These are phyloP conservation scores for Nakaseomyces kungkrabaensis DNA, from an alignment of 1,139 yeast genomes.

Conservation along the genomic window DNA sequence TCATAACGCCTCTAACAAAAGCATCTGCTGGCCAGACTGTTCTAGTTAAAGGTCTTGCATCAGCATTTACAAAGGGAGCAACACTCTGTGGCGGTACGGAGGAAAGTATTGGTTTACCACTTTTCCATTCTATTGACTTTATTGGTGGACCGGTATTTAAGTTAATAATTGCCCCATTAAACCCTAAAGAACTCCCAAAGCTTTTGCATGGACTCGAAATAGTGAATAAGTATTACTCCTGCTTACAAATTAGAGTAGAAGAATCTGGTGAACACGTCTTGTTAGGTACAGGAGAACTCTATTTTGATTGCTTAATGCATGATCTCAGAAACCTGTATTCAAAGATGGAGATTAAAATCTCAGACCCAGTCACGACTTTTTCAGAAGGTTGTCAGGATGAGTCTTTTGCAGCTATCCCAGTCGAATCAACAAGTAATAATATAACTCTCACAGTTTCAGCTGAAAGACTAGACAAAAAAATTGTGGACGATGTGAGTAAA, in stretches of 20 bases:
- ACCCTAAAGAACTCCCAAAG: slow-evolving; percentile 70
- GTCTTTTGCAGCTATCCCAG: slow-evolving; percentile 58
- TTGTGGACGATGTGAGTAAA: slow-evolving; percentile 48
- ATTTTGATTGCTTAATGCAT: slow-evolving; percentile 73
- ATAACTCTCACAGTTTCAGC: slow-evolving; percentile 63
- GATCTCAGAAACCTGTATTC: slow-evolving; percentile 57
- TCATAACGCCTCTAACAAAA: slow-evolving; percentile 44
- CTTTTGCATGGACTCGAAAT: slow-evolving; percentile 59
- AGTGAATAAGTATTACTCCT: slow-evolving; percentile 54
- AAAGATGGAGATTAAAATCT: slow-evolving; percentile 64
- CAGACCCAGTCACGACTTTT: slow-evolving; percentile 76
- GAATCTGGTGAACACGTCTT: slow-evolving; percentile 84
- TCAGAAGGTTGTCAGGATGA: slow-evolving; percentile 65
- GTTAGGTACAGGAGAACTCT: slow-evolving; percentile 78
- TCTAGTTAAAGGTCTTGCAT: slow-evolving; percentile 52
- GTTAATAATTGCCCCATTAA: slow-evolving; percentile 72
- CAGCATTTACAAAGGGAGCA: slow-evolving; percentile 49
- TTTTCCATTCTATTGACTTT: slow-evolving; percentile 38
- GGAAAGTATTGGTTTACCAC: slow-evolving; percentile 13
- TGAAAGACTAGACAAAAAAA: slow-evolving; percentile 55
- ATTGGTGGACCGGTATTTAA: slow-evolving; percentile 56
- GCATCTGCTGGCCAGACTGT: slow-evolving; percentile 61
- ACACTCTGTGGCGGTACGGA: slow-evolving; percentile 34
- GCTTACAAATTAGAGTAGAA: slow-evolving; percentile 60
- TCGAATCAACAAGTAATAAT: slow-evolving; percentile 45